Conservation (phyloP, 805 yeast species). For the Lachancea lanzarotensis region DNA sequence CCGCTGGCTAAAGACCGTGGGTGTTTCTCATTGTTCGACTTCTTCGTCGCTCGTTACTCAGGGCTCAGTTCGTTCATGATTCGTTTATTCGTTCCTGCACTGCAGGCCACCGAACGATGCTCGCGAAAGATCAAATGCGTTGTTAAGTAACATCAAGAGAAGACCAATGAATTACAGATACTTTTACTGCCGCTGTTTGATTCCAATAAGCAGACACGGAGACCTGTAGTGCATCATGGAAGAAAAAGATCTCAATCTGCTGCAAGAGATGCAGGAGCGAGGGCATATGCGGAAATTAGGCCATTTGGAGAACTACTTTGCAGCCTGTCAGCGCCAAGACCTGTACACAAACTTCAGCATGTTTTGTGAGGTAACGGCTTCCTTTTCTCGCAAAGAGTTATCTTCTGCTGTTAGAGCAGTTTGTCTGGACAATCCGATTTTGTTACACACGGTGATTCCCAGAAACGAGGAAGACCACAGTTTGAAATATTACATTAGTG, state of each 20-base stretch:
- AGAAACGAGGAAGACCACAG: constrained; percentile 12
- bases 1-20: too few species aligned
- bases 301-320: constrained; percentile 24
- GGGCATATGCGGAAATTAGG: constrained; percentile 31
- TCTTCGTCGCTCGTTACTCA: neutral
- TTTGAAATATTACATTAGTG: constrained; percentile 16
- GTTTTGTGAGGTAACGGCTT: constrained; percentile 16
- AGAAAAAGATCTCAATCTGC: neutral
- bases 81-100: too few species aligned
- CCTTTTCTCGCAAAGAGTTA: constrained; percentile 8
- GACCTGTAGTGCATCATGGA: neutral
- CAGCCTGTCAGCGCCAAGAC: constrained; percentile 19
- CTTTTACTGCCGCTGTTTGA: too few species aligned
- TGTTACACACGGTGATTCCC: constrained; percentile 19
- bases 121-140: too few species aligned
- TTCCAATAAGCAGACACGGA: too few species aligned
- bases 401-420: constrained; percentile 15
- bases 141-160: too few species aligned
- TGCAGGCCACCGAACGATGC: too few species aligned
- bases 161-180: too few species aligned
- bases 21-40: neutral
- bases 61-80: neutral
- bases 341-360: constrained; percentile 21
- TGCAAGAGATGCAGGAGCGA: constrained; percentile 10
- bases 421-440: constrained; percentile 17